Base-by-base conservation (phyloP, 2,329 filamentous ascomycete species). In the Neonectria hederae region DNA sequence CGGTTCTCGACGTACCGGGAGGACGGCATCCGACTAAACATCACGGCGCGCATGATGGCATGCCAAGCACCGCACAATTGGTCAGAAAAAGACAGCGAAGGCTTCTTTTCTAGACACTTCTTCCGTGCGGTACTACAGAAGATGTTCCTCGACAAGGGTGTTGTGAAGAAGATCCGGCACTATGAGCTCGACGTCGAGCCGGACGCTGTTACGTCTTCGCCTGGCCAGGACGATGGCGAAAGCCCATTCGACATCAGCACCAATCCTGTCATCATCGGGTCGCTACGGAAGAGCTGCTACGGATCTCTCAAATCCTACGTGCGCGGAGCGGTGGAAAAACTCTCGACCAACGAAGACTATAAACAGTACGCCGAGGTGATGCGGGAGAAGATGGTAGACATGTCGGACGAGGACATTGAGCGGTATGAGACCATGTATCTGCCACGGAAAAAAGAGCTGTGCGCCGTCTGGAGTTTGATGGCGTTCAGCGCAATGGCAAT, bases 1-100 rank as follows among this genome's bases (percentile, higher is more conserved):
- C 86, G 85, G 14, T 83, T 97, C 53, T 84, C 75, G 78, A 87
- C 77, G 4, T 86, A 90, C 71, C 78, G 82, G 21, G 81, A 79
- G 17, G 82, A 84, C 9, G 93, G 94, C 2, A 84, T 98, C 51
- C 87, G 92, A 24, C 84, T 98, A 62, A 98, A 99, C 78, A 97
- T 98, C 75, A 99, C 96, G 4, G 94, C 96, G 1, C 89, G 96
- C 48, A 97, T 97, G 91, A 97, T 98, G 95, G 95, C 95, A 3
- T 94, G 97, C 54, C 96, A 99, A 81, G 96, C 96, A 8, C 94
- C 96, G 1, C 85, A 90, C 64, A 99, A 99, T 81, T 99, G 96
- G 96, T 92, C 91, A 2, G 83, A 84, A 24, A 82, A 85, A 28
- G 94, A 97, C 65, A 97, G 92, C 76, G 91, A 94, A 55, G 85